Percentiles rank a stretch among this genome's conserved stretches.
Evolutionary conservation across 2,329 filamentous ascomycete genomes (phyloP).

Genomic region (Ascosphaera apis): DNA sequence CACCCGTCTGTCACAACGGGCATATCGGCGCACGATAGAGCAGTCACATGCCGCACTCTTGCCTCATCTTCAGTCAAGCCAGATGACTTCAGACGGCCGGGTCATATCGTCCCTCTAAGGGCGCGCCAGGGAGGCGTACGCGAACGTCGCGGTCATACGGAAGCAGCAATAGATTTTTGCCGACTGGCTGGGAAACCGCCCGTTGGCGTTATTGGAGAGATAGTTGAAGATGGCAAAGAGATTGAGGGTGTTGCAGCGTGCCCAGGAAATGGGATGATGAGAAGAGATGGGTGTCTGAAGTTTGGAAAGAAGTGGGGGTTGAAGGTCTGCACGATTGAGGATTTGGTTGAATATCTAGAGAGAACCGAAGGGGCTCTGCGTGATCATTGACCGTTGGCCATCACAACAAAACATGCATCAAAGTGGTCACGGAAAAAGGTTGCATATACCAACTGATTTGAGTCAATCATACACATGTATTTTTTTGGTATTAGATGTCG

Average conservation of each 20-base stretch:
- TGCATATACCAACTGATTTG: no score
- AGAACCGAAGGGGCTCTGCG: slow-evolving; percentile 36
- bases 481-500: no score
- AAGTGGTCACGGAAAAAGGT: background rate
- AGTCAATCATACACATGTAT: no score
- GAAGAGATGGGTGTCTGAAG: slow-evolving; percentile 62
- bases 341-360: slow-evolving; percentile 59
- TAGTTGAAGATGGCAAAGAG: slow-evolving; percentile 66
- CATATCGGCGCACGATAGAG: slow-evolving; percentile 72
- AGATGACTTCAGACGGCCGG: slow-evolving; percentile 52
- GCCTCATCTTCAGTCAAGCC: slow-evolving; percentile 39
- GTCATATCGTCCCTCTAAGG: slow-evolving; percentile 72
- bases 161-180: slow-evolving; percentile 82
- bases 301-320: slow-evolving; percentile 80
- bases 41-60: slow-evolving; percentile 55
- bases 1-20: slow-evolving; percentile 59
- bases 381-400: no score
- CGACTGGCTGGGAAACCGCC: slow-evolving; percentile 51
- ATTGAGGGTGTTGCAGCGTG: slow-evolving; percentile 44
- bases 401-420: slow-evolving; percentile 8
- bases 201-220: slow-evolving; percentile 70
- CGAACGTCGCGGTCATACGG: slow-evolving; percentile 65
- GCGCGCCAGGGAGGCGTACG: slow-evolving; percentile 60
- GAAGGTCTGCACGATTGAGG: slow-evolving; percentile 88
- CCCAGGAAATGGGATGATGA: slow-evolving; percentile 56